Evolutionary conservation across 179 eudicot species (phyloP).

Genomic region (Heliamphora pulchella): DNA sequence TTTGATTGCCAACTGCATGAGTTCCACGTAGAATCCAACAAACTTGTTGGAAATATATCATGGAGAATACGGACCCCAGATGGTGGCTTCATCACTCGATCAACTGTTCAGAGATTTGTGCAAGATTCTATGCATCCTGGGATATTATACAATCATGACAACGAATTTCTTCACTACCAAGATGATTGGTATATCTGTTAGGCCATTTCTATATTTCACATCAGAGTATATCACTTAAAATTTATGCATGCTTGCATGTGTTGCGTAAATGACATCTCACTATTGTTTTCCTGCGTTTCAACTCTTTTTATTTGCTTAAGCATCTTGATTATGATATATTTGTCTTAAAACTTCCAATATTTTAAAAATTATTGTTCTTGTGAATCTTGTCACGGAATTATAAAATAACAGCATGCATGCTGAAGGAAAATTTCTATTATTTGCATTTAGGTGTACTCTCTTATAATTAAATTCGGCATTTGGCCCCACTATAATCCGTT

Average conservation of each 20-base stretch:
- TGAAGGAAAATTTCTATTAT: neutral
- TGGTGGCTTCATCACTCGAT: constrained; percentile 80
- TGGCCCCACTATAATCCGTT: neutral
- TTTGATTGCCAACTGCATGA: constrained; percentile 93
- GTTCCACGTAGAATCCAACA: constrained; percentile 68
- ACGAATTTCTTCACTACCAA: constrained; percentile 96
- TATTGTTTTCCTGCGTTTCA: neutral
- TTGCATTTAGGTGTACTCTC: neutral
- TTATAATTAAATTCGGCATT: neutral
- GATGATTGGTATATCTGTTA: constrained; percentile 71
- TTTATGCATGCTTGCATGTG: neutral
- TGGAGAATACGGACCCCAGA: constrained; percentile 92
- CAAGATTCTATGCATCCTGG: constrained; percentile 85
- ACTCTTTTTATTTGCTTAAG: no score
- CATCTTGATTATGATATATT: neutral
- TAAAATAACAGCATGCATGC: neutral
- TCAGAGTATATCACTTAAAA: neutral
- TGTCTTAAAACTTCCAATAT: neutral
- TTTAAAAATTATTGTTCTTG: neutral
- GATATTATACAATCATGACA: constrained; percentile 86
- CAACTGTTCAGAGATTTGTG: constrained; percentile 78
- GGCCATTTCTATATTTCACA: constrained; percentile 2
- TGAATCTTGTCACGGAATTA: neutral
- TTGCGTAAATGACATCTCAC: neutral
- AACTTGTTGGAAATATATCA: constrained; percentile 66